phyloP scores from a whole-genome alignment of 768 basidiomycete genomes.

The Agrocybe chaxingu region DNA sequence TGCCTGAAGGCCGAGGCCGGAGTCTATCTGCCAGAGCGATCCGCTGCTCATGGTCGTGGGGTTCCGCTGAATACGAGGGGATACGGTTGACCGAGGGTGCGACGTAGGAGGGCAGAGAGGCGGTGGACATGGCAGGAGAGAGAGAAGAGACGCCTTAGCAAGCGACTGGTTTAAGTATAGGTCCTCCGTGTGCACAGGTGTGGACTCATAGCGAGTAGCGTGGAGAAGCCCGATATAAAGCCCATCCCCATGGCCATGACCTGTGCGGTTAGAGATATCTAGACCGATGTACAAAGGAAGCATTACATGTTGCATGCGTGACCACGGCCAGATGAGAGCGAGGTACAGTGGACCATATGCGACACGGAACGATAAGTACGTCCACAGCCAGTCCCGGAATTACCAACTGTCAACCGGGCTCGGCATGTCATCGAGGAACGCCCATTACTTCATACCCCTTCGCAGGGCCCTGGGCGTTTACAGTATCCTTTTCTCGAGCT shows the following conservation, averaged over 20 bases:
- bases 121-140: slow-evolving; percentile 44
- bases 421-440: slow-evolving; percentile 1
- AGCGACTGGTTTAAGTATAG: background rate
- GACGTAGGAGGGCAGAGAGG: slow-evolving; percentile 49
- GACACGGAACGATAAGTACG: slow-evolving; percentile 11
- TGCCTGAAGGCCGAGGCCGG: slow-evolving; percentile 38
- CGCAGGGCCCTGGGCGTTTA: too few species aligned
- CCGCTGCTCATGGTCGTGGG: slow-evolving; percentile 49
- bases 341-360: slow-evolving; percentile 14
- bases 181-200: background rate
- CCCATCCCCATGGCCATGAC: background rate
- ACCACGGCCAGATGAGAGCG: slow-evolving; percentile 15
- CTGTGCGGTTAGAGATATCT: slow-evolving; percentile 7
- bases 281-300: background rate
- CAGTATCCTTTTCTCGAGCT: too few species aligned
- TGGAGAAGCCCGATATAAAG: background rate
- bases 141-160: background rate
- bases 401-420: slow-evolving; percentile 5
- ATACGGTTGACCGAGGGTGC: slow-evolving; percentile 34
- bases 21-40: slow-evolving; percentile 42
- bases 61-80: slow-evolving; percentile 53
- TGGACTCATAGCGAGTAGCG: background rate
- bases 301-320: slow-evolving; percentile 10
- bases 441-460: background rate
- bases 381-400: slow-evolving; percentile 1